Base-by-base conservation (phyloP, 805 yeast genomes). In the Groenewaldozyma salmanticensis region DNA sequence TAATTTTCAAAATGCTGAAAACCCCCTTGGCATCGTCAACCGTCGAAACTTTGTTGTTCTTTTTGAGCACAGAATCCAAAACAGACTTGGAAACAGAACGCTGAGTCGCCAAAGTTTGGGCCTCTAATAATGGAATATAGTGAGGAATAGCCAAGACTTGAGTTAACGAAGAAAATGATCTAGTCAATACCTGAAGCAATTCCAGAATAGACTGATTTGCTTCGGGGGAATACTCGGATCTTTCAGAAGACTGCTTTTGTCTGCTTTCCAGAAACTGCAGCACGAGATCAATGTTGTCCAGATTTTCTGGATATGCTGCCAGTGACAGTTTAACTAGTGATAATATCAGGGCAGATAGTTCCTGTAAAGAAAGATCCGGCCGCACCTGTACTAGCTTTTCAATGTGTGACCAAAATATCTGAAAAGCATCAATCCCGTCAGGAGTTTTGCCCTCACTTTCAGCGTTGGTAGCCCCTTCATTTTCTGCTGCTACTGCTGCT, bases 351-450 rank as follows among this genome's bases (percentile, higher is more conserved):
- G 72, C 67, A 5, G 82, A 71, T 42, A 75, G 74, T 45, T 83
- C 90, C 21, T 72, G 76, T n/a, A 72, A 54, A 1, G 85, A 65
- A n/a, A 86, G 60, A 37, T 77, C 81, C 0, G 84, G 81, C 45
- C 81, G 75, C 6, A 68, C 60, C 37, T 74, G 67, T 40, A 70
- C 67, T 27, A 87, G 57, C 35, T 70, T 70, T 27, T 67, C 58
- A 43, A 83, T 70, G 56, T 82, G 84, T 9, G 62, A 59, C 77
- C 87, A 79, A 56, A 87, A 81, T 15, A 69, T 68, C 29, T 68
- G 69, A 54, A 87, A 84, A 27, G 84, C 58, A 39, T 66, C 49
- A 9, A 18, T 45, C 29, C 32, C 27, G 18, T 42, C 35, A 21
- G 21, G 38, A 9, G 33, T 40, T 3, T 21, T 40, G 3, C 33